A percentile compares a stretch with the other conserved stretches of the same genome.
phyloP scores from a whole-genome alignment of 1,284 basidiomycete species.

The Puccinia sorghi region DNA sequence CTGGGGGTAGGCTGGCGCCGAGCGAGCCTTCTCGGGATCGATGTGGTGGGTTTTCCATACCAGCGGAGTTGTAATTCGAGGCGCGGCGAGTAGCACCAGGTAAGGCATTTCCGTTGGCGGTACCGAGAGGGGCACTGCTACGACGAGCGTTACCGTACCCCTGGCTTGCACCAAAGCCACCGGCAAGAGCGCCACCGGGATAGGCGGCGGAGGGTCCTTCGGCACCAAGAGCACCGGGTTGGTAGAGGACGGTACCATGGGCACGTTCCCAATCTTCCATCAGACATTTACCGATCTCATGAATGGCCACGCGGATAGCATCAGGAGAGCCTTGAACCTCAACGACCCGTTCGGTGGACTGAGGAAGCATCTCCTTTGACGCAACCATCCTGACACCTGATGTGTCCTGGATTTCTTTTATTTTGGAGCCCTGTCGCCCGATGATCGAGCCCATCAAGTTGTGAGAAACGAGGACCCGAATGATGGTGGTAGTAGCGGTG shows the following conservation, averaged over 20 bases:
- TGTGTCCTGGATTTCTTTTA: conserved; percentile 59
- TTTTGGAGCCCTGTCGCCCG: conserved; percentile 58
- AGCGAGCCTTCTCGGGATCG: conserved; percentile 57
- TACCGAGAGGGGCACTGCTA: conserved; percentile 51
- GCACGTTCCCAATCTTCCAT: conserved; percentile 96
- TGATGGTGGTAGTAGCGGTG: conserved; percentile 77
- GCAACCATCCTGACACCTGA: conserved; percentile 59
- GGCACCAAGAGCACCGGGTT: conserved; percentile 76
- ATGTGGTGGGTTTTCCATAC: conserved; percentile 48
- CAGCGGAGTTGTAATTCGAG: conserved; percentile 53
- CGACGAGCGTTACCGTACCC: conserved; percentile 54
- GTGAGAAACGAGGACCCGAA: conserved; percentile 66
- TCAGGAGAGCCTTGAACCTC: conserved; percentile 92
- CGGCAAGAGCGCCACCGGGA: conserved; percentile 62
- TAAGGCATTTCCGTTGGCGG: conserved; percentile 45
- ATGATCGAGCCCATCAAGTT: conserved; percentile 59
- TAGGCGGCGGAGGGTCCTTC: conserved; percentile 61
- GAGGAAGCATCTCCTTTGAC: conserved; percentile 59
- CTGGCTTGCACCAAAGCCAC: conserved; percentile 56
- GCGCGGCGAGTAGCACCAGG: conserved; percentile 50
- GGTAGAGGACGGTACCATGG: conserved; percentile 88
- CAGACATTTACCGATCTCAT: conserved; percentile 92
- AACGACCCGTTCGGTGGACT: conserved; percentile 70
- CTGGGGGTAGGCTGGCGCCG: conserved; percentile 62
- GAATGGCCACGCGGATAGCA: conserved; percentile 83